These are phyloP conservation scores for Botrytis tulipae DNA, from an alignment of 2,329 filamentous ascomycete genomes.

Conservation along the genomic window DNA sequence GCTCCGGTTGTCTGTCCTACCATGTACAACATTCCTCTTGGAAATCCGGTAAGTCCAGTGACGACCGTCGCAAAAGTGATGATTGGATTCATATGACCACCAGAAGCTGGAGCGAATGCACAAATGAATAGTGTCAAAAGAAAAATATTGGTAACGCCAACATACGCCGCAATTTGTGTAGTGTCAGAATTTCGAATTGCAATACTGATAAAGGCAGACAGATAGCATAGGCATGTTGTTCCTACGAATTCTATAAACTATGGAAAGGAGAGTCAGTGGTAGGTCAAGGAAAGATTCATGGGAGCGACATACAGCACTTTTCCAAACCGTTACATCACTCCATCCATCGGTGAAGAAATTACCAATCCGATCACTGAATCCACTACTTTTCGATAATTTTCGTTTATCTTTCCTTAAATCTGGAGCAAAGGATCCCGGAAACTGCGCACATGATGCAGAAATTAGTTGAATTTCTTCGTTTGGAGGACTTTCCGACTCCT, in stretches of 20 bases:
- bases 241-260: slow-evolving; percentile 39
- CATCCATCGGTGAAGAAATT: slow-evolving; percentile 25
- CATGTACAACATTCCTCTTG: slow-evolving; percentile 50
- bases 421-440: slow-evolving; percentile 28
- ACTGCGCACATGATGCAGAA: slow-evolving; percentile 25
- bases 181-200: slow-evolving; percentile 38
- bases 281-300: background rate
- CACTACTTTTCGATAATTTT: slow-evolving; percentile 12
- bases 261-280: background rate
- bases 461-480: background rate
- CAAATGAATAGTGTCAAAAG: slow-evolving; percentile 50
- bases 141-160: slow-evolving; percentile 38
- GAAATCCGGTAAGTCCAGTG: slow-evolving; percentile 49
- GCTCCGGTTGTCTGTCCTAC: slow-evolving; percentile 48
- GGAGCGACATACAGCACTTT: slow-evolving; percentile 23
- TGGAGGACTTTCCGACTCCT: background rate
- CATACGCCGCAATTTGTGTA: slow-evolving; percentile 36
- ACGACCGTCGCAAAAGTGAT: slow-evolving; percentile 55
- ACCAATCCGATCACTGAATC: slow-evolving; percentile 11
- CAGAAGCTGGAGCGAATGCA: slow-evolving; percentile 48
- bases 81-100: slow-evolving; percentile 54
- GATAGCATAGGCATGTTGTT: slow-evolving; percentile 36
- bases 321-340: slow-evolving; percentile 26
- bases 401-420: slow-evolving; percentile 24
- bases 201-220: slow-evolving; percentile 38